phyloP scores from a whole-genome alignment of 2,329 filamentous ascomycete genomes.

The Aspergillus intermedius region DNA sequence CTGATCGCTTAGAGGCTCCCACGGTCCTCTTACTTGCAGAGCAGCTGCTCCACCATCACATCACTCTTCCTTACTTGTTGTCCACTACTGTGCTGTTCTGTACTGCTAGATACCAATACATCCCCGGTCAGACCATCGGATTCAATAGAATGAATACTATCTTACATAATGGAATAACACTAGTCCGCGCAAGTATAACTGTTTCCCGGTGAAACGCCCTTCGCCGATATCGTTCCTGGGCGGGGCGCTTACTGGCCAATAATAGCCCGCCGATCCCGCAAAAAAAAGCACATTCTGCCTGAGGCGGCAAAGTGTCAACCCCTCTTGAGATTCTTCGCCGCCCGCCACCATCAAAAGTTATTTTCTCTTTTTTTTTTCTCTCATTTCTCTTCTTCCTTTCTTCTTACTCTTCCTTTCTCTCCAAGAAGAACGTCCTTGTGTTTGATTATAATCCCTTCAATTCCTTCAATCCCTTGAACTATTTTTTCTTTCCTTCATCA shows the following conservation, averaged over 20 bases:
- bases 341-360: background rate
- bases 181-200: no score
- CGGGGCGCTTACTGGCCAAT: background rate
- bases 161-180: no score
- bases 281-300: background rate
- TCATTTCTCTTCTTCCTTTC: conserved; percentile 3
- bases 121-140: no score
- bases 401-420: conserved; percentile 6
- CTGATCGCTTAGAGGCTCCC: conserved; percentile 1
- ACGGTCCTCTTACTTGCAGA: background rate
- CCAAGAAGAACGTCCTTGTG: conserved; percentile 3
- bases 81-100: no score
- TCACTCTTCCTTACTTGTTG: background rate
- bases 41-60: background rate
- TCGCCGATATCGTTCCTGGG: background rate
- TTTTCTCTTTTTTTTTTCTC: background rate
- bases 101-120: no score
- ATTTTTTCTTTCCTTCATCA: conserved; percentile 3
- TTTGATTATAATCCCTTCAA: conserved; percentile 7
- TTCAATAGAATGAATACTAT: background rate
- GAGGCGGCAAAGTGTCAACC: background rate
- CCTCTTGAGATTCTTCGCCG: background rate
- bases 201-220: no score
- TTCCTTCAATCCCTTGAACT: conserved; percentile 6
- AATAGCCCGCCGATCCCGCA: background rate